Conservation (phyloP, 2,329 filamentous ascomycete genomes). For the Chrysoporthe deuterocubensis region DNA sequence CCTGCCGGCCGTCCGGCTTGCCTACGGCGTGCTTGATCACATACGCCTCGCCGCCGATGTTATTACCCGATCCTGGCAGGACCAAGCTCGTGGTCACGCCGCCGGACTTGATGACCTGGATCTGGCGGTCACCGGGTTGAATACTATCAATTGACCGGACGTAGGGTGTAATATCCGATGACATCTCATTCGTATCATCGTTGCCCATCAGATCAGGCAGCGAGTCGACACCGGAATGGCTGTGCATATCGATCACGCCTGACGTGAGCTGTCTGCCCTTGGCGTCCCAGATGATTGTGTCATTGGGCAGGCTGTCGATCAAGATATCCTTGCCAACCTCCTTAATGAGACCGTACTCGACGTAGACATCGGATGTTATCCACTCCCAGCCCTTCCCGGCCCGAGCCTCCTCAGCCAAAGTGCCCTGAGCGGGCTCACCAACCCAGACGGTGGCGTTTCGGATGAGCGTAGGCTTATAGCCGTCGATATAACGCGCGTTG, state of each 20-base stretch:
- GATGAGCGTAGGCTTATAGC: slow-evolving; percentile 64
- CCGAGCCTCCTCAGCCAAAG: slow-evolving; percentile 56
- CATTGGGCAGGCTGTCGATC: slow-evolving; percentile 46
- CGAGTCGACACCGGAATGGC: slow-evolving; percentile 63
- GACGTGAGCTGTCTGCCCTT: slow-evolving; percentile 64
- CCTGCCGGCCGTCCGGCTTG: slow-evolving; percentile 59
- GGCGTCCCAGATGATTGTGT: slow-evolving; percentile 59
- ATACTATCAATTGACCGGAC: slow-evolving; percentile 69
- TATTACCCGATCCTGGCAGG: slow-evolving; percentile 72
- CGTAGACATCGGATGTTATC: slow-evolving; percentile 62
- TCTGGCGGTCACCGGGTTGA: slow-evolving; percentile 65
- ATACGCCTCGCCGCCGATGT: slow-evolving; percentile 73
- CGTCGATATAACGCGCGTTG: slow-evolving; percentile 64
- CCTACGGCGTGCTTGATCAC: slow-evolving; percentile 71
- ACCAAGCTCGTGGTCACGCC: slow-evolving; percentile 72
- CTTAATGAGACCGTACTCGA: slow-evolving; percentile 65
- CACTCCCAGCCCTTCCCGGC: slow-evolving; percentile 64
- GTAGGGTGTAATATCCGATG: slow-evolving; percentile 67
- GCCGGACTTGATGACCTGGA: slow-evolving; percentile 72
- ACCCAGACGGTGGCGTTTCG: slow-evolving; percentile 70
- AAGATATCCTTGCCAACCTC: slow-evolving; percentile 53
- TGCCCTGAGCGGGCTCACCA: slow-evolving; percentile 61
- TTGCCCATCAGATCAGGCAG: slow-evolving; percentile 60
- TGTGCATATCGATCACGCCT: slow-evolving; percentile 75
- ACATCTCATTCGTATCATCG: slow-evolving; percentile 67